phyloP scores from a whole-genome alignment of 1,284 basidiomycete species.

The Rhodotorula sp. region DNA sequence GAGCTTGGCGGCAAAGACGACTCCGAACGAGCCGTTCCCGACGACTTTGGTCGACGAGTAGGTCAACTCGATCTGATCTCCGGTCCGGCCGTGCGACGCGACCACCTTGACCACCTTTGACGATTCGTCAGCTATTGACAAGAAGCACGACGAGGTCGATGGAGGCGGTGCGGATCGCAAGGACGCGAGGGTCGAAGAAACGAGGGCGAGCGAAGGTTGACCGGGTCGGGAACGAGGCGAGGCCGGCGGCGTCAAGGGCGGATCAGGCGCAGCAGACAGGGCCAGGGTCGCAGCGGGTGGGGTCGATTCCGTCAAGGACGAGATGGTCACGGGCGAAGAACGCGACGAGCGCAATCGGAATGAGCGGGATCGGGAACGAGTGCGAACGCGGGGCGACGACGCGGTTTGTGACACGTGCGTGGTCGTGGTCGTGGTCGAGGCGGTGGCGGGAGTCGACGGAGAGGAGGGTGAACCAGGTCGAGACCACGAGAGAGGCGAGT shows the following conservation, averaged over 20 bases:
- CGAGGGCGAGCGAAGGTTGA: neutral
- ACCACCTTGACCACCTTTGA: conserved; percentile 90
- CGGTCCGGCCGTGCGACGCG: conserved; percentile 91
- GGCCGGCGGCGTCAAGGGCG: conserved; percentile 1
- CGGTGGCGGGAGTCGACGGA: neutral
- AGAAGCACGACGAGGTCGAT: neutral
- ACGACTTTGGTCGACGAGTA: conserved; percentile 99
- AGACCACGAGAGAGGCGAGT: conserved; percentile 18
- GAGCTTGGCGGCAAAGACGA: conserved; percentile 77
- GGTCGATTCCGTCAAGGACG: neutral
- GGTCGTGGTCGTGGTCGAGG: neutral
- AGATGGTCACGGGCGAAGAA: neutral
- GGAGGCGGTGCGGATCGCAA: neutral
- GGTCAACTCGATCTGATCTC: conserved; percentile 79
- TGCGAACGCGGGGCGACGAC: conserved; percentile 7
- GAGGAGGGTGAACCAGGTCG: conserved; percentile 9
- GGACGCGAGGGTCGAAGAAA: neutral
- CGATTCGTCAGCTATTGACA: conserved; percentile 60
- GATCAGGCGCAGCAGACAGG: conserved; percentile 1
- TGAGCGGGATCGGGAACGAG: conserved; percentile 20
- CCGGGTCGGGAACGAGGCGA: conserved; percentile 3
- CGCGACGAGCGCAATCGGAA: neutral
- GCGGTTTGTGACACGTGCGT: neutral
- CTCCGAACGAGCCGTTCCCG: conserved; percentile 97
- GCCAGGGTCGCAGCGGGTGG: conserved; percentile 5